These are phyloP conservation scores for Stygiomarasmius scandens DNA, from an alignment of 1,284 basidiomycete genomes.

Conservation along the genomic window DNA sequence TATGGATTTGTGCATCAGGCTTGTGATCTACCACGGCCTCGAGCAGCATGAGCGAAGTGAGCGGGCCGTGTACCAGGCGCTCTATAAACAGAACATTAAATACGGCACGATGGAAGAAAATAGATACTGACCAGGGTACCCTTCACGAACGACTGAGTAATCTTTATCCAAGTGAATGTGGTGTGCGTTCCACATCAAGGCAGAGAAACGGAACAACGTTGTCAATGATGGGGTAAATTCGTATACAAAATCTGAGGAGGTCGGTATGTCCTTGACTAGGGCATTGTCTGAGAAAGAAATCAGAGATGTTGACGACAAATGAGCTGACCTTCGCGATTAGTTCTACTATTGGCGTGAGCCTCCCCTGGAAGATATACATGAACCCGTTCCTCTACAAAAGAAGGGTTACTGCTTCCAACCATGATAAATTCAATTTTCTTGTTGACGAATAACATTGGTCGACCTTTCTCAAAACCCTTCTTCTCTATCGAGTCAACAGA, in stretches of 20 bases:
- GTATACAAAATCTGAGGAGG: conserved; percentile 58
- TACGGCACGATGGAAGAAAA: conserved; percentile 1
- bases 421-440: conserved; percentile 58
- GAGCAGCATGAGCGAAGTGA: conserved; percentile 78
- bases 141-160: conserved; percentile 69
- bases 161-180: conserved; percentile 75
- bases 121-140: conserved; percentile 62
- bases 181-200: conserved; percentile 80
- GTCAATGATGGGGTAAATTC: conserved; percentile 67
- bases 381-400: conserved; percentile 67
- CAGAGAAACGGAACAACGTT: conserved; percentile 83
- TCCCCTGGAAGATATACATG: conserved; percentile 69
- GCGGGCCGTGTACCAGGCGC: conserved; percentile 80
- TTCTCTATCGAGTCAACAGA: conserved; percentile 60
- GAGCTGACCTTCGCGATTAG: conserved; percentile 45
- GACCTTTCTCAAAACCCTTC: conserved; percentile 61
- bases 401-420: conserved; percentile 43
- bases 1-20: conserved; percentile 44
- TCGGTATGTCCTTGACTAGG: conserved; percentile 56
- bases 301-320: conserved; percentile 26
- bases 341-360: conserved; percentile 14
- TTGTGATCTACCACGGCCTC: conserved; percentile 57
- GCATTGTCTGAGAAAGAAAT: neutral
- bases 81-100: conserved; percentile 40
- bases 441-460: conserved; percentile 79